Evolutionary conservation across 495 filamentous ascomycete genomes (phyloP).

Genomic region (Penicillium robsamsonii): DNA sequence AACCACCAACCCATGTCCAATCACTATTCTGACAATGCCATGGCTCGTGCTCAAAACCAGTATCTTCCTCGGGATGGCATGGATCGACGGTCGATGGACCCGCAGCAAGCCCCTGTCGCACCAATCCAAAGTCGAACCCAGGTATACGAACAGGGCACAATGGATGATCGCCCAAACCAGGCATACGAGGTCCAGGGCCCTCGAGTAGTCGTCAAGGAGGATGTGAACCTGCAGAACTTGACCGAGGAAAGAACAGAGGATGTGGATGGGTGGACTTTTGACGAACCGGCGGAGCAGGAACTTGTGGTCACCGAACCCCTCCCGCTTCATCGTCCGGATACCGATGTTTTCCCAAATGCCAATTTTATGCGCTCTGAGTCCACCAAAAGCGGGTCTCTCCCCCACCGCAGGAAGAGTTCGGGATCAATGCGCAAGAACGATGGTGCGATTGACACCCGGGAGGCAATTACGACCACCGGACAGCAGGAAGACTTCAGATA

Average conservation of each 20-base stretch:
- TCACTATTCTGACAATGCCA: constrained; percentile 43
- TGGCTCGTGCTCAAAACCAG: constrained; percentile 37
- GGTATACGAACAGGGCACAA: constrained; percentile 35
- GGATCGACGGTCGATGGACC: constrained; percentile 40
- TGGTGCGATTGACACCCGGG: constrained; percentile 47
- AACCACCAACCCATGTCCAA: constrained; percentile 48
- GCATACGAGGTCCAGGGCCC: constrained; percentile 55
- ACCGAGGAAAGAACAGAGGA: constrained; percentile 50
- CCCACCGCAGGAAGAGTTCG: constrained; percentile 81
- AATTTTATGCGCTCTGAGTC: constrained; percentile 75
- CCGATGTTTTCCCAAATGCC: constrained; percentile 79
- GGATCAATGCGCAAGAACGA: constrained; percentile 62
- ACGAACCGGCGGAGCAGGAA: constrained; percentile 55
- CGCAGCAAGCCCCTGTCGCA: constrained; percentile 37
- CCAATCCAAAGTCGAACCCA: constrained; percentile 41
- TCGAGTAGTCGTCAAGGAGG: constrained; percentile 43
- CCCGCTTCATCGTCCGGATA: constrained; percentile 68
- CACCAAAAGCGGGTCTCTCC: constrained; percentile 58
- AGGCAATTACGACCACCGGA: constrained; percentile 32
- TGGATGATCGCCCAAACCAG: constrained; percentile 59
- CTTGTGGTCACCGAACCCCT: constrained; percentile 47
- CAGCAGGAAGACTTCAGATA: constrained; percentile 79
- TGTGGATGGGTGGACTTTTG: constrained; percentile 88
- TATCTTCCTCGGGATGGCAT: constrained; percentile 30
- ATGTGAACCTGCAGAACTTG: constrained; percentile 24